Evolutionary conservation across 164 flowering plant species (phyloP).

Genomic region (Nymphaea thermarum): DNA sequence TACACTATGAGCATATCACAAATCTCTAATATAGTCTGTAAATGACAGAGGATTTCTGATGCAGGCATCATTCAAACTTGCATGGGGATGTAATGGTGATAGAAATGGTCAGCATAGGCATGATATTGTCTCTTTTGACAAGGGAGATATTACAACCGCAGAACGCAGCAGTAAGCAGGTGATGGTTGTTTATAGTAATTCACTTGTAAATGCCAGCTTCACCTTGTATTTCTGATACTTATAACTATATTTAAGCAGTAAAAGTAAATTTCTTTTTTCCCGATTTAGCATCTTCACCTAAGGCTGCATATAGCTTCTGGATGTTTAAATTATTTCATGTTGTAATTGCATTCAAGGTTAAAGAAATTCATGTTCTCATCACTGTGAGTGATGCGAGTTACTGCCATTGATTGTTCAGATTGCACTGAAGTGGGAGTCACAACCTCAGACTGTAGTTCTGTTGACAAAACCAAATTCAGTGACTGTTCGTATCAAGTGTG

Average conservation of each 20-base stretch:
- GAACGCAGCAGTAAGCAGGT: slow-evolving; percentile 98
- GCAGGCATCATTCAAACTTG: slow-evolving; percentile 91
- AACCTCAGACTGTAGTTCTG: slow-evolving; percentile 74
- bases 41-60: slow-evolving; percentile 4
- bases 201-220: too few species aligned
- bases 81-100: slow-evolving; percentile 82
- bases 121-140: slow-evolving; percentile 92
- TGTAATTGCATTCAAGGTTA: too few species aligned
- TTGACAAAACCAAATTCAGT: slow-evolving; percentile 88
- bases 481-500: slow-evolving; percentile 64
- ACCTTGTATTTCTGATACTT: too few species aligned
- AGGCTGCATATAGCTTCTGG: too few species aligned
- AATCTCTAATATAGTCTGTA: background rate
- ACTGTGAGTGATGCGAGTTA: background rate
- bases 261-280: too few species aligned
- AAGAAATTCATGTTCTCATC: background rate
- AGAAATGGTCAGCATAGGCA: slow-evolving; percentile 86
- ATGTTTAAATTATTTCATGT: too few species aligned
- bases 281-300: too few species aligned
- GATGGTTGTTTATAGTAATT: background rate
- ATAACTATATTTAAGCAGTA: too few species aligned
- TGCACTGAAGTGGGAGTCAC: slow-evolving; percentile 84
- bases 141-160: slow-evolving; percentile 90
- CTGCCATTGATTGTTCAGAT: slow-evolving; percentile 39
- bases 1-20: too few species aligned